phyloP scores from a whole-genome alignment of 1,284 basidiomycete species.

The Ceratobasidium sp. region DNA sequence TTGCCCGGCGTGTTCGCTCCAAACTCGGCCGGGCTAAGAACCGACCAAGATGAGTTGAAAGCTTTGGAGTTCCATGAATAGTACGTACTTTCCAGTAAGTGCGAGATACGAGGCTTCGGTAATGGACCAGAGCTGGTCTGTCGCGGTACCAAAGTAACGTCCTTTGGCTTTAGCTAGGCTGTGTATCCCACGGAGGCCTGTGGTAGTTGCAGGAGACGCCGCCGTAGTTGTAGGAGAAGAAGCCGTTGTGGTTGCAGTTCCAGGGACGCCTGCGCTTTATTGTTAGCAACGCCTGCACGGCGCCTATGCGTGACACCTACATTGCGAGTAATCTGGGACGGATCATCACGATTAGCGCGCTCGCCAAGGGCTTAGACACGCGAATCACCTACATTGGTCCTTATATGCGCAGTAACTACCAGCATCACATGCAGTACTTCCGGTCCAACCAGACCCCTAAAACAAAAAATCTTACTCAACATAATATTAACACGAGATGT shows the following conservation, averaged over 20 bases:
- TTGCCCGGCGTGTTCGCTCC: slow-evolving; percentile 46
- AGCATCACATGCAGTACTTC: slow-evolving; percentile 38
- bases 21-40: slow-evolving; percentile 33
- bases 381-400: not conserved
- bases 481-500: not conserved
- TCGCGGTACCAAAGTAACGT: slow-evolving; percentile 42
- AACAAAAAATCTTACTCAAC: not conserved
- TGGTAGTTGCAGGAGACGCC: not conserved
- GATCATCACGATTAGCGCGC: not conserved
- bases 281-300: not conserved
- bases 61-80: not conserved
- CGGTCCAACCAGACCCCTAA: slow-evolving; percentile 42
- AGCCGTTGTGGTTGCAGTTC: slow-evolving; percentile 12
- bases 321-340: not conserved
- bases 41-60: not conserved
- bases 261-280: slow-evolving; percentile 1
- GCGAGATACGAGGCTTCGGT: slow-evolving; percentile 32
- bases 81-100: slow-evolving; percentile 41
- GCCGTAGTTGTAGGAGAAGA: slow-evolving; percentile 9
- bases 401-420: slow-evolving; percentile 20
- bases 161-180: slow-evolving; percentile 37
- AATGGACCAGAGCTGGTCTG: slow-evolving; percentile 35
- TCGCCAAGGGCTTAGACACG: not conserved
- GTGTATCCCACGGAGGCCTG: slow-evolving; percentile 36
- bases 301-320: not conserved